Evolutionary conservation across 129 eudicot genomes (phyloP).

Genomic region (Pseudognaphalium luteoalbum): DNA sequence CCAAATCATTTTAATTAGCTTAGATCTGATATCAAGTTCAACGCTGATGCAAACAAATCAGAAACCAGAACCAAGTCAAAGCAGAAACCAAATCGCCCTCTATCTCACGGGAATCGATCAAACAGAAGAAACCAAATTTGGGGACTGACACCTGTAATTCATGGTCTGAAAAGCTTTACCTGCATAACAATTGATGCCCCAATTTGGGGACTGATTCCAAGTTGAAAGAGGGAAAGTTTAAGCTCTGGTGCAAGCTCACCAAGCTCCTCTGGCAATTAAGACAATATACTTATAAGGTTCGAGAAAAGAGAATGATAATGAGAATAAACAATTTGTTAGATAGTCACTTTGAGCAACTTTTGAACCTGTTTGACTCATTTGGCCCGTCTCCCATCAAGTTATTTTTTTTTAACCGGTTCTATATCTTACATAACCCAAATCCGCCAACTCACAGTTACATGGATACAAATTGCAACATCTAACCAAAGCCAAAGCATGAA

Average conservation of each 20-base stretch:
- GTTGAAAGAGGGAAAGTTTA: conserved; percentile 92
- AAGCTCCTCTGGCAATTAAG: conserved; percentile 67
- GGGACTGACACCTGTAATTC: neutral
- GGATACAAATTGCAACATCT: conserved; percentile 1
- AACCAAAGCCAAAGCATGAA: conserved; percentile 4
- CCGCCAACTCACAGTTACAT: neutral
- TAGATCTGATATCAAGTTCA: conserved; percentile 18
- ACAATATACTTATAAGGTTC: neutral
- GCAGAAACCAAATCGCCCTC: no score
- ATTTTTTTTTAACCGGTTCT: neutral
- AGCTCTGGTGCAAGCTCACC: conserved; percentile 86
- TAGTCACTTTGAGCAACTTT: neutral
- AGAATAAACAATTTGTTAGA: neutral
- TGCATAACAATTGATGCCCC: conserved; percentile 96
- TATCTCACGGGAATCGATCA: no score
- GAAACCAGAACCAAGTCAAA: no score
- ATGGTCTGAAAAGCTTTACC: conserved; percentile 43
- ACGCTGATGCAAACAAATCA: neutral
- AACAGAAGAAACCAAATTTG: no score
- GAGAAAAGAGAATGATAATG: neutral
- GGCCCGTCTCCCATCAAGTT: neutral
- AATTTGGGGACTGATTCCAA: conserved; percentile 96
- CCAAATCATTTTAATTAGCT: conserved; percentile 18
- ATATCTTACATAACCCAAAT: neutral
- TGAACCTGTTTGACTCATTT: neutral